Evolutionary conservation across 345 rosid species (phyloP).

Genomic region (Litchi chinensis): DNA sequence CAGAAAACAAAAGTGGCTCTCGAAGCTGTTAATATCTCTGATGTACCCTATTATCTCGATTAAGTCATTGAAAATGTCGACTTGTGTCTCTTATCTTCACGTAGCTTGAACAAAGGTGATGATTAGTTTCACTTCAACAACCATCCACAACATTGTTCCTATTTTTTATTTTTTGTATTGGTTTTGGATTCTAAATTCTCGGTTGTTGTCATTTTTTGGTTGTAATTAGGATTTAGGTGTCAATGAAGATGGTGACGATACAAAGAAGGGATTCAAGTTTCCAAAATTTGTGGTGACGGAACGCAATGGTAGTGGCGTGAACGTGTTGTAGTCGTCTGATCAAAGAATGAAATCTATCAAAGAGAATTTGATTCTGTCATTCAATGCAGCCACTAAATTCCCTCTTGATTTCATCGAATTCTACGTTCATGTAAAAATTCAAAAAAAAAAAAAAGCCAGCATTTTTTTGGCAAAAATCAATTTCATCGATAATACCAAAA

Average conservation of each 20-base stretch:
- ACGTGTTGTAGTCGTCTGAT: conserved; percentile 48
- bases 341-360: conserved; percentile 53
- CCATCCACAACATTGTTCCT: background rate
- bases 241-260: conserved; percentile 32
- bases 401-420: conserved; percentile 72
- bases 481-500: background rate
- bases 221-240: conserved; percentile 33
- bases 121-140: background rate
- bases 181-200: background rate
- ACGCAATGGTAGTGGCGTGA: conserved; percentile 76
- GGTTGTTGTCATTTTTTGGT: background rate
- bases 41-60: conserved; percentile 43
- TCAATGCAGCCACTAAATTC: conserved; percentile 51
- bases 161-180: background rate
- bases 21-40: conserved; percentile 45
- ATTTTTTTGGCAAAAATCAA: background rate
- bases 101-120: conserved; percentile 29
- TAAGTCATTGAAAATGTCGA: conserved; percentile 37
- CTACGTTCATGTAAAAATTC: conserved; percentile 62
- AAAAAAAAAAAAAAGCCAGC: background rate
- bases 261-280: conserved; percentile 23
- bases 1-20: conserved; percentile 39
- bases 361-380: conserved; percentile 65
- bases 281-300: conserved; percentile 63
- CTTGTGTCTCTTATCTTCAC: conserved; percentile 27